Conservation (phyloP, 1,284 basidiomycete species). For the Cutaneotrichosporon sp. region DNA sequence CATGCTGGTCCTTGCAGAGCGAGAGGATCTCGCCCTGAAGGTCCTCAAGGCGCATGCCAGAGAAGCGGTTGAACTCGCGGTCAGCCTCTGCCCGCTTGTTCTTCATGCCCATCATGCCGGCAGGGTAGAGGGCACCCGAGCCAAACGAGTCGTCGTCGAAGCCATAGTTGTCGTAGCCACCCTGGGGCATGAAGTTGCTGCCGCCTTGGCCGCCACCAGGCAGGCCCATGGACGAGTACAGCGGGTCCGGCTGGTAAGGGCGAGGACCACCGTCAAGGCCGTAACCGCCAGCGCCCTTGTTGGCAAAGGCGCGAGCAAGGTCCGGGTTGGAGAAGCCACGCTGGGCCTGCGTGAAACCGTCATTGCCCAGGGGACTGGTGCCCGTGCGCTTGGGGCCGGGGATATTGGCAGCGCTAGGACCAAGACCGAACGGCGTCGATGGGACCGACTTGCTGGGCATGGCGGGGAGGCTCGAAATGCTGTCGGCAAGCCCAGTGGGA, state of each 20-base stretch:
- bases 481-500: conserved; percentile 50
- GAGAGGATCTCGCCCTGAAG: conserved; percentile 88
- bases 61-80: conserved; percentile 90
- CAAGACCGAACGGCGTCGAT: conserved; percentile 49
- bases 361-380: conserved; percentile 35
- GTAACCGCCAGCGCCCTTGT: conserved; percentile 55
- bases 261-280: conserved; percentile 45
- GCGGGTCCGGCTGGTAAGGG: conserved; percentile 50
- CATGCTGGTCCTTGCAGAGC: conserved; percentile 98
- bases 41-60: conserved; percentile 92
- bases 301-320: conserved; percentile 60
- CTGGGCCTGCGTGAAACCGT: conserved; percentile 45
- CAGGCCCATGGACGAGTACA: conserved; percentile 44
- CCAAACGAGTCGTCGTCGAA: conserved; percentile 65
- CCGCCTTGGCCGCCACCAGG: conserved; percentile 20
- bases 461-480: conserved; percentile 50
- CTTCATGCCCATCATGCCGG: conserved; percentile 80
- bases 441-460: conserved; percentile 53
- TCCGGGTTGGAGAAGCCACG: conserved; percentile 55
- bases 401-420: conserved; percentile 29
- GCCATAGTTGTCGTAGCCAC: conserved; percentile 64
- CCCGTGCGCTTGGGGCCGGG: conserved; percentile 34
- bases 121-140: conserved; percentile 71
- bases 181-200: conserved; percentile 49
- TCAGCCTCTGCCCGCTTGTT: conserved; percentile 92